Base-by-base conservation (phyloP, 2,329 filamentous ascomycete genomes). In the Colletotrichum sp. region DNA sequence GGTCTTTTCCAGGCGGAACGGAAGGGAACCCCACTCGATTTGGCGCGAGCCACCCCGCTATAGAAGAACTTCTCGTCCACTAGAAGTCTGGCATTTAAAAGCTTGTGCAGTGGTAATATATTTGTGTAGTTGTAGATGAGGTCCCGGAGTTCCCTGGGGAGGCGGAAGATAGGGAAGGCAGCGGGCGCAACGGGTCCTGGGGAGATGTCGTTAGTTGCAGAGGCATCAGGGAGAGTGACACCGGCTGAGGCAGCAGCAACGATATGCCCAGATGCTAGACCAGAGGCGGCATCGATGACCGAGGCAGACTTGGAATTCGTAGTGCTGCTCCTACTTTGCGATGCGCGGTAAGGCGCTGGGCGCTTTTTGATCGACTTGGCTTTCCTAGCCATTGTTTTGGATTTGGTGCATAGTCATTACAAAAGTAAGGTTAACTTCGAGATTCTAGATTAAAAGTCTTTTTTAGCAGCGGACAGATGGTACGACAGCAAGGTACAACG, bases 391-490 rank as follows among this genome's bases (percentile, higher is more conserved):
- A n/a, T 22, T n/a, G n/a, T n/a, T n/a, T n/a, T n/a, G n/a, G n/a
- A n/a, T n/a, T n/a, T n/a, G n/a, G n/a, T n/a, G n/a, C n/a, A n/a
- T n/a, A n/a, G n/a, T n/a, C n/a, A n/a, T n/a, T n/a, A n/a, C n/a
- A n/a, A n/a, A n/a, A n/a, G n/a, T n/a, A n/a, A n/a, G n/a, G n/a
- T n/a, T n/a, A n/a, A n/a, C n/a, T n/a, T n/a, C n/a, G 11, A 49
- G 11, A 5, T 22, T 4, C 8, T 2, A 0, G 2, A 0, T 49
- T 12, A 6, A 7, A 49, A 22, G 0, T n/a, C 0, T 7, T 49
- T 49, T 6, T 6, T 5, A 8, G 44, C 13, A 7, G 11, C 22
- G 44, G 6, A 49, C 12, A 12, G 1, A 44, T 44, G 12, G 39
- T n/a, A 44, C 3, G 9, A 44, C 39, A 0, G 19, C 39, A 44